Conservation (phyloP, 2,329 filamentous ascomycete species). For the Didymellaceae sp. region DNA sequence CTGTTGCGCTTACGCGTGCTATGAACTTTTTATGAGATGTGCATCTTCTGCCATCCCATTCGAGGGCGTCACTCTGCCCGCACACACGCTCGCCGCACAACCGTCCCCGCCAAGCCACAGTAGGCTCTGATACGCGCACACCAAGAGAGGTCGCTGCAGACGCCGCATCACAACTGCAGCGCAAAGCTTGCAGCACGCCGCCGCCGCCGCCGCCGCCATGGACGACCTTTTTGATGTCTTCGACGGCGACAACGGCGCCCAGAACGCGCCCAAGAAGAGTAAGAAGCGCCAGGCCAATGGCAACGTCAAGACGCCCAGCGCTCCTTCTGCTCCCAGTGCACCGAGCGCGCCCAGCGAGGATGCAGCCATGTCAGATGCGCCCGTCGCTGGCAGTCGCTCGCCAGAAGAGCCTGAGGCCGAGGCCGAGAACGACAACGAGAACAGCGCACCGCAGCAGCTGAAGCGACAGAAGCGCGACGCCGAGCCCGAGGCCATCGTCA, state of each 20-base stretch:
- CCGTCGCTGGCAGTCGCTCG: conserved; percentile 3
- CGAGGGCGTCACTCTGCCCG: conserved; percentile 3
- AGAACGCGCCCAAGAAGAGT: conserved; percentile 57
- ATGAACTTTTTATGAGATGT: conserved; percentile 17
- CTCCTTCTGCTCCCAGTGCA: not conserved
- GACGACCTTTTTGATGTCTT: conserved; percentile 56
- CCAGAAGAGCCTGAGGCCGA: conserved; percentile 45
- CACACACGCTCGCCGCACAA: not conserved
- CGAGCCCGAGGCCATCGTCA: conserved; percentile 80
- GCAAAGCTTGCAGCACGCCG: too few relatives aligned
- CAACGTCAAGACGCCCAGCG: conserved; percentile 65
- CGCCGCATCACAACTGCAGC: too few relatives aligned
- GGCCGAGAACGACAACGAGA: conserved; percentile 14
- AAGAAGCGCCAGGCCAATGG: conserved; percentile 90
- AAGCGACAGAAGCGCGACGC: conserved; percentile 71
- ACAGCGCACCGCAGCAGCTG: conserved; percentile 49
- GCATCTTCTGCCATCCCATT: conserved; percentile 1
- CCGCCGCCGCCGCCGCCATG: conserved; percentile 35
- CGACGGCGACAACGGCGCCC: conserved; percentile 42
- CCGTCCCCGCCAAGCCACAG: conserved; percentile 2
- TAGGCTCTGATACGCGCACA: conserved; percentile 5
- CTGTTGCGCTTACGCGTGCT: conserved; percentile 1
- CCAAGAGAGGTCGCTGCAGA: conserved; percentile 5
- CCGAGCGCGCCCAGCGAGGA: conserved; percentile 46
- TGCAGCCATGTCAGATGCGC: conserved; percentile 54